Evolutionary conservation across 2,329 filamentous ascomycete genomes (phyloP).

Genomic region (Pleochaeta shiraiana): DNA sequence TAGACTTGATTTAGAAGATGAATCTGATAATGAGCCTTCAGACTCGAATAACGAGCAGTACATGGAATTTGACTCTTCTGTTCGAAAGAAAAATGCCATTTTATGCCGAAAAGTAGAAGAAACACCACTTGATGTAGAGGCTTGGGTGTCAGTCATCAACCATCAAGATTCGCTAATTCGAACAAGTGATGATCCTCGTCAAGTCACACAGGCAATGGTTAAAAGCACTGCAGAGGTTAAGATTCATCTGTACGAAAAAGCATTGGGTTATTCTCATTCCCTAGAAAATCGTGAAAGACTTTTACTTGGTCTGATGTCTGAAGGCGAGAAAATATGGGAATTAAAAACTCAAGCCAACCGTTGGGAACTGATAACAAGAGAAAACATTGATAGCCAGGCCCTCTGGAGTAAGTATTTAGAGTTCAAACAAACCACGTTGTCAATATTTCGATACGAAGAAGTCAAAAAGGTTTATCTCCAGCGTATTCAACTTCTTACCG

Average conservation of each 20-base stretch:
- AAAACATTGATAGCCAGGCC: constrained; percentile 32
- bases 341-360: constrained; percentile 33
- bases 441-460: constrained; percentile 43
- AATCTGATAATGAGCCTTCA: constrained; percentile 25
- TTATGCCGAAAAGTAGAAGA: constrained; percentile 42
- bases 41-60: constrained; percentile 20
- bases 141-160: constrained; percentile 59
- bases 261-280: constrained; percentile 34
- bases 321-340: constrained; percentile 57
- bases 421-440: constrained; percentile 46
- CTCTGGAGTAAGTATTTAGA: constrained; percentile 58
- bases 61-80: constrained; percentile 22
- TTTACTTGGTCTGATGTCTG: constrained; percentile 45
- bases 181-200: constrained; percentile 25
- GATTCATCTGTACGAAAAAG: constrained; percentile 58
- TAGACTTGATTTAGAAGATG: constrained; percentile 16
- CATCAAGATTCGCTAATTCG: constrained; percentile 51
- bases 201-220: constrained; percentile 35
- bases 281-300: constrained; percentile 32
- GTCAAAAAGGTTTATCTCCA: constrained; percentile 36
- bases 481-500: constrained; percentile 29
- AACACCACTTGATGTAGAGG: constrained; percentile 40
- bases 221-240: constrained; percentile 59
- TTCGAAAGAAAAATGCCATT: constrained; percentile 33
- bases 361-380: constrained; percentile 40